Base-by-base conservation (phyloP, 805 yeast genomes). In the Saccharomyces paradoxus region DNA sequence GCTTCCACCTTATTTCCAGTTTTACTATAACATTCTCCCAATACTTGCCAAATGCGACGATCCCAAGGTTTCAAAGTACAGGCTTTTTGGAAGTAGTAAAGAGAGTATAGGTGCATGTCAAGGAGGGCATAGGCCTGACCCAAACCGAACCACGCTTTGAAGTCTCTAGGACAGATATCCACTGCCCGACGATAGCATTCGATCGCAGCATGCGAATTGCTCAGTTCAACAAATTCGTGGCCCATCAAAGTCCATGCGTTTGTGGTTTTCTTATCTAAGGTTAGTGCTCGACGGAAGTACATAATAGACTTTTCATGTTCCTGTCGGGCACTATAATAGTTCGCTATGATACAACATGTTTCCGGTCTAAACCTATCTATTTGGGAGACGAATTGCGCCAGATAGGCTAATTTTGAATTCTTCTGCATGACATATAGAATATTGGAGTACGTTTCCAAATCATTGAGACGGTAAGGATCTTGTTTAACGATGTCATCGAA, bases 201-300 rank as follows among this genome's bases (percentile, higher is more conserved):
- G 53, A 94, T 94, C 1, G 99, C 99, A 0, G 98, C 98, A 70
- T 94, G 96, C 0, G 96, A 86, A 71, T 94, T 94, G 65, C 92
- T 91, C 62, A 94, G 77, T 68, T 94, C 99, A 14, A 94, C 96
- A 73, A 89, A 94, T 72, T 94, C 99, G 71, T 94, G 99, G 10
- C 99, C 99, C 97, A 94, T 90, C 55, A 94, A 75, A 0, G 98
- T 94, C 98, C 98, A 94, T 0, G 98, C 97, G 58, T 89, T 82
- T 21, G 90, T 74, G 61, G 95, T 89, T 60, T 82, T 82, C 57
- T 86, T 81, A 66, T 90, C 87, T 56, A 94, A 75, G 0, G 88
- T 81, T 41, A 94, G 74, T 0, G 99, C 99, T 53, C 98, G 78
- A 62, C 89, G 86, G 66, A 91, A 94, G 71, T 89, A 90, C 82